A percentile compares a stretch with the other conserved stretches of the same genome.
Conservation (phyloP, 371 early-diverging fungal species). For the Blakeslea trispora region DNA sequence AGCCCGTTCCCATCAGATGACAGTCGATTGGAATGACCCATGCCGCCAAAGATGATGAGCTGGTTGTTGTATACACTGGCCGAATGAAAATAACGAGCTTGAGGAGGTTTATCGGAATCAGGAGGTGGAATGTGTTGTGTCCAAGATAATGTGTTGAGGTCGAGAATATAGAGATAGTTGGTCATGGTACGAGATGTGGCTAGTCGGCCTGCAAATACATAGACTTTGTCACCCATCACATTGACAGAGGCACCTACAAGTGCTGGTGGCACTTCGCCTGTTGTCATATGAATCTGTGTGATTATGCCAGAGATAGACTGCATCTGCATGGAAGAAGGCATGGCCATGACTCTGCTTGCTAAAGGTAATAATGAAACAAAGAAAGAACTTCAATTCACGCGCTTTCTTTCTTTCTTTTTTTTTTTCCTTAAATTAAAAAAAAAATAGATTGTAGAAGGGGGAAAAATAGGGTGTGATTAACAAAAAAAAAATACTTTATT, state of each 20-base stretch:
- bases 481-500: too few species aligned
- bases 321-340: conserved; percentile 40
- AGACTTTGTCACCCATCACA: conserved; percentile 61
- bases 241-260: conserved; percentile 75
- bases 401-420: too few species aligned
- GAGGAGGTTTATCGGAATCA: conserved; percentile 43
- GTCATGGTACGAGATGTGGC: conserved; percentile 68
- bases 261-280: conserved; percentile 77
- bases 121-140: conserved; percentile 46
- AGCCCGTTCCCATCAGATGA: conserved; percentile 24
- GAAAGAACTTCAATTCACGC: too few species aligned
- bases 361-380: too few species aligned
- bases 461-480: too few species aligned
- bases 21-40: conserved; percentile 49
- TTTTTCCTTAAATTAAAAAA: too few species aligned
- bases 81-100: conserved; percentile 77
- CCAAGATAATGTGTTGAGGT: conserved; percentile 65
- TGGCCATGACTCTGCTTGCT: neutral
- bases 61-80: conserved; percentile 57
- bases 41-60: conserved; percentile 64
- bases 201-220: conserved; percentile 76
- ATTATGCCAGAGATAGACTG: conserved; percentile 73
- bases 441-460: too few species aligned
- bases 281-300: conserved; percentile 63
- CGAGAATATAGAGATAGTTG: conserved; percentile 66